A percentile compares a stretch with the other conserved stretches of the same genome.
These are phyloP conservation scores for Centaurea solstitialis DNA, from an alignment of 129 eudicot species.

Conservation along the genomic window DNA sequence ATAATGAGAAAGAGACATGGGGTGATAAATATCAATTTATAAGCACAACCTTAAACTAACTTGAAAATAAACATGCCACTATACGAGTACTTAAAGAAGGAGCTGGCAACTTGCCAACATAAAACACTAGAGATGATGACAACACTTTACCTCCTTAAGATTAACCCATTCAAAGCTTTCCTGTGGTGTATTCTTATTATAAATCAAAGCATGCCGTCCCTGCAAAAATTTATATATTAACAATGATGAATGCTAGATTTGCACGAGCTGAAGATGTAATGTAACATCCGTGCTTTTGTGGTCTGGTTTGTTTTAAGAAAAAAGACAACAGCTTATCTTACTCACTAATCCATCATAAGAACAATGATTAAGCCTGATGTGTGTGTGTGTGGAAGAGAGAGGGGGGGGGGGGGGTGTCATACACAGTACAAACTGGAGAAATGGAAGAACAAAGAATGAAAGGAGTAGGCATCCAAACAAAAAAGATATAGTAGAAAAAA, in stretches of 20 bases:
- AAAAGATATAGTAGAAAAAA: neutral
- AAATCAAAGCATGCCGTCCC: conserved; percentile 85
- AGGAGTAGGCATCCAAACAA: neutral
- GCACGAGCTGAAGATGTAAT: conserved; percentile 1
- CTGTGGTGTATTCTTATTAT: conserved; percentile 66
- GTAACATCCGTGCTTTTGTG: neutral
- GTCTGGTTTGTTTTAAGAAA: neutral
- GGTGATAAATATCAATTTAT: neutral
- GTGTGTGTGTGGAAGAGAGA: too few species aligned
- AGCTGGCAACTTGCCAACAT: neutral
- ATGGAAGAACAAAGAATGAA: neutral
- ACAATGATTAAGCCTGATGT: neutral
- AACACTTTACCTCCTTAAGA: conserved; percentile 71
- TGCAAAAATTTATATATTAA: conserved; percentile 30
- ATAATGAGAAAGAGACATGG: too few species aligned
- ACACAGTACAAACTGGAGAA: neutral
- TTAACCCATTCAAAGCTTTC: conserved; percentile 89
- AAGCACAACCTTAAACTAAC: neutral
- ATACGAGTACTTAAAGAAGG: neutral
- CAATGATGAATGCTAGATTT: conserved; percentile 9
- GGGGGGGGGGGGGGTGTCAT: neutral
- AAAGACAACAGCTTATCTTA: neutral
- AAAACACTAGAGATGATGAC: neutral
- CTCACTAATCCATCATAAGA: neutral
- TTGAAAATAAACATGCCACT: neutral